Percentiles rank a stretch among this genome's conserved stretches.
Evolutionary conservation across 1,284 basidiomycete species (phyloP).

Genomic region (Porogramme epimiltina): DNA sequence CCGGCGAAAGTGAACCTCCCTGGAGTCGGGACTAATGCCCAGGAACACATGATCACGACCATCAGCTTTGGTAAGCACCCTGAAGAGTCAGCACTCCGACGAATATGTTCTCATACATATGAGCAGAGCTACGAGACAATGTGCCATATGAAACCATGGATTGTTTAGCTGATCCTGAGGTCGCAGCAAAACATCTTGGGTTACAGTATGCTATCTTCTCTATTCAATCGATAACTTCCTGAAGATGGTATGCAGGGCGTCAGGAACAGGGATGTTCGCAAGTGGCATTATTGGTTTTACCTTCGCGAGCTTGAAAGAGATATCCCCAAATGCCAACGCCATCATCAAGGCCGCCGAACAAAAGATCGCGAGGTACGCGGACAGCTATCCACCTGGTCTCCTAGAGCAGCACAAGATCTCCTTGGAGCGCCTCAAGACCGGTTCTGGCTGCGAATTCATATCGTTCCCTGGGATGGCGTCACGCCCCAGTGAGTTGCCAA

Average conservation of each 20-base stretch:
- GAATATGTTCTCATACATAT: not conserved
- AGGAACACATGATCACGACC: constrained; percentile 43
- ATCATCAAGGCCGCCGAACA: constrained; percentile 30
- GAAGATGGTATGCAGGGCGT: constrained; percentile 14
- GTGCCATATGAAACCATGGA: constrained; percentile 32
- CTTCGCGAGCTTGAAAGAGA: constrained; percentile 26
- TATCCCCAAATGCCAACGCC: constrained; percentile 25
- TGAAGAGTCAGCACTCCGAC: too few species aligned
- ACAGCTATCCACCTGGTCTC: constrained; percentile 30
- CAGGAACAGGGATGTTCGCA: constrained; percentile 31
- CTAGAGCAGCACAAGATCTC: constrained; percentile 39
- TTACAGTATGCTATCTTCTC: constrained; percentile 30
- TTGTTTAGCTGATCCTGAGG: constrained; percentile 30
- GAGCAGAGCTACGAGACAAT: constrained; percentile 33
- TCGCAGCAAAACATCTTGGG: constrained; percentile 29
- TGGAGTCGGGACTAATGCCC: constrained; percentile 53
- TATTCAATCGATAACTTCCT: not conserved
- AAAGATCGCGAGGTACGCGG: constrained; percentile 25
- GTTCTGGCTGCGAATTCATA: constrained; percentile 33
- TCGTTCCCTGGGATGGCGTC: constrained; percentile 27
- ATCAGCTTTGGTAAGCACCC: constrained; percentile 29
- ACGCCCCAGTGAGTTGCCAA: constrained; percentile 25
- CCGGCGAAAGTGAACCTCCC: constrained; percentile 41
- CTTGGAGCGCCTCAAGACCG: constrained; percentile 31
- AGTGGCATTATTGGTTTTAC: constrained; percentile 30